Percentiles rank a stretch among this genome's conserved stretches.
Evolutionary conservation across 306 rosid genomes (phyloP).

Genomic region (Rosa persica): DNA sequence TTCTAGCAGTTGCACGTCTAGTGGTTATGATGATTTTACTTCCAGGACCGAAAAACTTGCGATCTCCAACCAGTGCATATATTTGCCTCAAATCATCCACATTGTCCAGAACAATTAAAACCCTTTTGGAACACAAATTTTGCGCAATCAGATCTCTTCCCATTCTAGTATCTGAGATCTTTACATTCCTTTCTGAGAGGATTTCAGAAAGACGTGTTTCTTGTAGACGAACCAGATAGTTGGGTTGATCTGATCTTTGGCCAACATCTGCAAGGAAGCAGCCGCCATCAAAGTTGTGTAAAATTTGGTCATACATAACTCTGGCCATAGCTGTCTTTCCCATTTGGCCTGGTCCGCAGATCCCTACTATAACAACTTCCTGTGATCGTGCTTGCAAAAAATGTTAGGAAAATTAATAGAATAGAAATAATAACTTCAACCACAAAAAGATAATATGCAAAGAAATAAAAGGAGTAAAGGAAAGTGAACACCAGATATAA

Average conservation of each 20-base stretch:
- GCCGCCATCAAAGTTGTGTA: constrained; percentile 21
- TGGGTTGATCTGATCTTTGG: not conserved
- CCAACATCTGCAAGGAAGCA: constrained; percentile 10
- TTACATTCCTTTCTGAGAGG: not conserved
- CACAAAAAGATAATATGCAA: no score
- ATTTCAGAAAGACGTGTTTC: constrained; percentile 16
- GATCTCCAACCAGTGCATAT: not conserved
- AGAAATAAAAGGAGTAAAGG: no score
- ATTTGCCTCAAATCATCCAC: constrained; percentile 17
- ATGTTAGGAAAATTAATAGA: no score
- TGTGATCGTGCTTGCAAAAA: constrained; percentile 17
- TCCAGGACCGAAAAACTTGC: constrained; percentile 17
- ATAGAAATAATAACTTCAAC: no score
- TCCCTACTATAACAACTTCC: constrained; percentile 10
- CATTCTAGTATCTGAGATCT: not conserved
- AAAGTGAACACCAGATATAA: no score
- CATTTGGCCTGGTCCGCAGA: constrained; percentile 25
- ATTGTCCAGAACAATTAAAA: constrained; percentile 19
- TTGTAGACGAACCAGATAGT: constrained; percentile 4
- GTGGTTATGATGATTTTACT: constrained; percentile 29
- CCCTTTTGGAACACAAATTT: constrained; percentile 11
- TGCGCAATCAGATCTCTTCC: constrained; percentile 17
- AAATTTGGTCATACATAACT: constrained; percentile 1
- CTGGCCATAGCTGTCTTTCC: constrained; percentile 27
- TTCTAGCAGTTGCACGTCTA: not conserved